These are phyloP conservation scores for Silene uniflora DNA, from an alignment of 148 eudicot genomes.

Conservation along the genomic window DNA sequence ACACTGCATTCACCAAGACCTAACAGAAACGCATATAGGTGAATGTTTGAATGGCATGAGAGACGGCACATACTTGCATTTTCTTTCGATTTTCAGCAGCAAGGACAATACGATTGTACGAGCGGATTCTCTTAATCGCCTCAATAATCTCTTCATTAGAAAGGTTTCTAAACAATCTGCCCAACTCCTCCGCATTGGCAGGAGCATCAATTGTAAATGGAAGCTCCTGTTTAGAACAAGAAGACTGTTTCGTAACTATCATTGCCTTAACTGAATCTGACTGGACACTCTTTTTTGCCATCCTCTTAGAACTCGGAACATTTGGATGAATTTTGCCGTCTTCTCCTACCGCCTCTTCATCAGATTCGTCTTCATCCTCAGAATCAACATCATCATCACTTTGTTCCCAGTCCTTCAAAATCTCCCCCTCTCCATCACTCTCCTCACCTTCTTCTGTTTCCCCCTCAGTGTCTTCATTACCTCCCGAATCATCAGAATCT, in stretches of 20 bases:
- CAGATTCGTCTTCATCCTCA: constrained; percentile 27
- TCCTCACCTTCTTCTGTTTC: constrained; percentile 47
- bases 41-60: not conserved
- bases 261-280: constrained; percentile 26
- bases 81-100: constrained; percentile 90
- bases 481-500: constrained; percentile 45
- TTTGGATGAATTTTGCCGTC: constrained; percentile 21
- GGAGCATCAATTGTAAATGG: constrained; percentile 90
- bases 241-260: constrained; percentile 25
- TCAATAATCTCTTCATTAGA: constrained; percentile 63
- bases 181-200: constrained; percentile 59
- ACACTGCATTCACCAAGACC: not conserved
- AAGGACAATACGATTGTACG: constrained; percentile 65
- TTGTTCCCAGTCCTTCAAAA: constrained; percentile 93
- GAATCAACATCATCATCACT: constrained; percentile 73
- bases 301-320: constrained; percentile 15
- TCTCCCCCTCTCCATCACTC: constrained; percentile 37
- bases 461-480: constrained; percentile 45
- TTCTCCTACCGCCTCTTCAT: constrained; percentile 29
- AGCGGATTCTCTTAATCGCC: constrained; percentile 78
- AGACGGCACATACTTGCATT: constrained; percentile 64
- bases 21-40: not conserved
- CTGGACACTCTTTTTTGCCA: constrained; percentile 25
- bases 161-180: constrained; percentile 46
- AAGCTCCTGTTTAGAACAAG: constrained; percentile 49